phyloP scores from a whole-genome alignment of 1,284 basidiomycete genomes.

The Ganoderma sinense region DNA sequence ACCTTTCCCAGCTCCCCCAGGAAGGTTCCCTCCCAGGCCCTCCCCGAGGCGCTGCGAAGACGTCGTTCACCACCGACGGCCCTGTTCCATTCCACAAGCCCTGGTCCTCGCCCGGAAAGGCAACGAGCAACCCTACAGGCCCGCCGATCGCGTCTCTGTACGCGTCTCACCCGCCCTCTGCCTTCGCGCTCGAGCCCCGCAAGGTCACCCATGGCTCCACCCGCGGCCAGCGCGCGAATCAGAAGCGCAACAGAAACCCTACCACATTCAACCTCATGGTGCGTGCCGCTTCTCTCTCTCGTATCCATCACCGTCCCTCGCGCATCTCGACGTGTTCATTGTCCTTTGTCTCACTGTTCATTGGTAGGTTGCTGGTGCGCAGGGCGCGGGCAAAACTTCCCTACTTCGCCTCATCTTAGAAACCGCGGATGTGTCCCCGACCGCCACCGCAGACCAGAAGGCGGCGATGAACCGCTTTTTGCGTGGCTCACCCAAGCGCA shows the following conservation, averaged over 20 bases:
- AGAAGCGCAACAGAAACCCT: slow-evolving; percentile 67
- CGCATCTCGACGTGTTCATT: slow-evolving; percentile 1
- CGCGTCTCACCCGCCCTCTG: slow-evolving; percentile 64
- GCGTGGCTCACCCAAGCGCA: slow-evolving; percentile 61
- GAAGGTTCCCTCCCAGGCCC: slow-evolving; percentile 37
- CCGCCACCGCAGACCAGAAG: slow-evolving; percentile 72
- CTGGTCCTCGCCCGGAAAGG: slow-evolving; percentile 58
- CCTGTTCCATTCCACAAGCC: slow-evolving; percentile 83
- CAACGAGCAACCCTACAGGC: slow-evolving; percentile 44
- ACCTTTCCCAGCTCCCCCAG: slow-evolving; percentile 66
- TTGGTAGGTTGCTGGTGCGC: slow-evolving; percentile 77
- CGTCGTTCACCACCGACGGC: slow-evolving; percentile 60
- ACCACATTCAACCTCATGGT: slow-evolving; percentile 89
- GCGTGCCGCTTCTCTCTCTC: slow-evolving; percentile 32
- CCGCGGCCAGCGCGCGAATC: slow-evolving; percentile 47
- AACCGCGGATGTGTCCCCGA: slow-evolving; percentile 79
- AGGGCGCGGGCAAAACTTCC: slow-evolving; percentile 82
- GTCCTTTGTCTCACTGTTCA: not conserved
- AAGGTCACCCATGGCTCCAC: slow-evolving; percentile 45
- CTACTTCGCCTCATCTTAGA: slow-evolving; percentile 73
- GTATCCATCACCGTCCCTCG: not conserved
- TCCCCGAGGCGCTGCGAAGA: slow-evolving; percentile 70
- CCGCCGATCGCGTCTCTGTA: slow-evolving; percentile 71
- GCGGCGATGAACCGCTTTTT: slow-evolving; percentile 67
- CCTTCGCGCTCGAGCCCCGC: slow-evolving; percentile 65